phyloP scores from a whole-genome alignment of 331 rosid species.

The Quercus lobata region DNA sequence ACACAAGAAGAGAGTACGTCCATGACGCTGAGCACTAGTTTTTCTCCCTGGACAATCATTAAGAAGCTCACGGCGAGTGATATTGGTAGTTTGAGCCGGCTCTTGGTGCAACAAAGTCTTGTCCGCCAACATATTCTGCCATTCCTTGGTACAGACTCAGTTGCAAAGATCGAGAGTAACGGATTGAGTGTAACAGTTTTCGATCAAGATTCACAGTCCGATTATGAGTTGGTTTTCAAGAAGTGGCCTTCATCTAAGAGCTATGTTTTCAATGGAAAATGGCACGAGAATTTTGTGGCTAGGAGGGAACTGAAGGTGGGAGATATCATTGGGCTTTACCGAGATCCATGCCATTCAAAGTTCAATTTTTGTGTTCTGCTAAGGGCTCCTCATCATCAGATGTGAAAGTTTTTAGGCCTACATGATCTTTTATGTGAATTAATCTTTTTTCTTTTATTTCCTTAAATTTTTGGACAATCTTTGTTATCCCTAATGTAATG shows the following conservation, averaged over 20 bases:
- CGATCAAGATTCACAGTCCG: conserved; percentile 36
- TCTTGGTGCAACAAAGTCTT: conserved; percentile 30
- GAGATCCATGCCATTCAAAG: conserved; percentile 28
- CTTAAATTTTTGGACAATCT: too few species aligned
- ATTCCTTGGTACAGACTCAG: conserved; percentile 22
- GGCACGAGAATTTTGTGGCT: conserved; percentile 37
- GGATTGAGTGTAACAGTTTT: conserved; percentile 31
- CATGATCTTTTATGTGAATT: too few species aligned
- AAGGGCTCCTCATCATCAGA: neutral
- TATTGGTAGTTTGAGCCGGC: conserved; percentile 38
- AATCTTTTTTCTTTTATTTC: too few species aligned
- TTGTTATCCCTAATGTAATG: too few species aligned
- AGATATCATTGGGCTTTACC: conserved; percentile 37
- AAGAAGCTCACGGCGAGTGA: conserved; percentile 41
- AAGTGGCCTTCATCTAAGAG: conserved; percentile 42
- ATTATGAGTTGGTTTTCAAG: conserved; percentile 36
- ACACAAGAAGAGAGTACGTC: too few species aligned
- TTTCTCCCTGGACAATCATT: conserved; percentile 39
- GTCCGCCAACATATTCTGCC: conserved; percentile 34
- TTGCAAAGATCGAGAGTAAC: conserved; percentile 25
- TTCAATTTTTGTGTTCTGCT: conserved; percentile 34
- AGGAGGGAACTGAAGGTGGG: conserved; percentile 36
- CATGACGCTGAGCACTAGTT: too few species aligned
- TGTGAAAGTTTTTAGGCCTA: neutral
- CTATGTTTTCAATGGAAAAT: conserved; percentile 39